Conservation (phyloP, 306 rosid genomes). For the Arachis hypogaea region DNA sequence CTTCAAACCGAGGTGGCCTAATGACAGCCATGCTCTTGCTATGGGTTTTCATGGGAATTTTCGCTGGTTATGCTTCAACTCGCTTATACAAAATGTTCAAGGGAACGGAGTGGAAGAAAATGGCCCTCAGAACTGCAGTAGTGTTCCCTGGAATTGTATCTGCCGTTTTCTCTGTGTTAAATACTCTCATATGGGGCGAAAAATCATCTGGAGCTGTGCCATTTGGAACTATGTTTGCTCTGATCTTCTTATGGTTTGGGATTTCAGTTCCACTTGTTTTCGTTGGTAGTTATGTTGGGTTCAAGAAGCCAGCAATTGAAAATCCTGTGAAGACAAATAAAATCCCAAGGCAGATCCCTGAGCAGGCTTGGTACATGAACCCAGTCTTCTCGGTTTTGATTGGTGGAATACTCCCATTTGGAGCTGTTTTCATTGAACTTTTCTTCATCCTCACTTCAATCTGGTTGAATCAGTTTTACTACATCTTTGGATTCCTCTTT, state of each 20-base stretch:
- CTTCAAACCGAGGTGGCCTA: constrained; percentile 95
- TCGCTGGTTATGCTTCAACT: constrained; percentile 86
- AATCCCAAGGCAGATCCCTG: constrained; percentile 98
- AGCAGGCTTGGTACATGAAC: constrained; percentile 99
- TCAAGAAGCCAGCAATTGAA: constrained; percentile 95
- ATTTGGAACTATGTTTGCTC: constrained; percentile 97
- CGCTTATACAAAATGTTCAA: constrained; percentile 92
- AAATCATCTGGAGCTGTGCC: constrained; percentile 99
- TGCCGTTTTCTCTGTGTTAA: constrained; percentile 73
- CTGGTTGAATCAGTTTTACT: constrained; percentile 99
- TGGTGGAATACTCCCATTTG: constrained; percentile 97
- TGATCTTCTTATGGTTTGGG: constrained; percentile 93
- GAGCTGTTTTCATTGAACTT: constrained; percentile 97
- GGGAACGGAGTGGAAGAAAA: constrained; percentile 92
- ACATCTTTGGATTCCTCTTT: constrained; percentile 97
- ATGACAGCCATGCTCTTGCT: constrained; percentile 99
- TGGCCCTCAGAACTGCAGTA: constrained; percentile 81
- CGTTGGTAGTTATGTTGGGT: constrained; percentile 90
- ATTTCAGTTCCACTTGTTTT: constrained; percentile 97
- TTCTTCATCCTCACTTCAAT: constrained; percentile 98
- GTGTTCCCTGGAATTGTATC: constrained; percentile 80
- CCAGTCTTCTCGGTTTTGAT: constrained; percentile 83
- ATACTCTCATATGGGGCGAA: constrained; percentile 92
- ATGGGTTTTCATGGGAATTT: constrained; percentile 96
- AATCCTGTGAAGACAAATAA: constrained; percentile 97